Evolutionary conservation across 164 flowering plant species (phyloP).

Genomic region (Umbilicus rupestris): DNA sequence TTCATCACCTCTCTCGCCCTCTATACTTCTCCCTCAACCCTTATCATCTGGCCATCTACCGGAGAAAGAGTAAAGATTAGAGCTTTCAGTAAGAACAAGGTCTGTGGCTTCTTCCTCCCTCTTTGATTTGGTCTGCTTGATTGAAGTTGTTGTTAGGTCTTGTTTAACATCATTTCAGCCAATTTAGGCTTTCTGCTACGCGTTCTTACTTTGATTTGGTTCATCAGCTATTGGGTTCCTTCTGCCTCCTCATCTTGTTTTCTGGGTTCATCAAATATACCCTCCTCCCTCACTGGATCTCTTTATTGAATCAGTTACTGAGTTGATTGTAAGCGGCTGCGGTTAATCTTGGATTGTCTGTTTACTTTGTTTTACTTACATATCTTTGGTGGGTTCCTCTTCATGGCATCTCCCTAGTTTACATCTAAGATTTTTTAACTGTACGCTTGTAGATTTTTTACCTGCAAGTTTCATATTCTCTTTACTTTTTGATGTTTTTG

Average conservation of each 20-base stretch:
- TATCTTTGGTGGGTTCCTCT: slow-evolving; percentile 3
- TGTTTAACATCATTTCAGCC: background rate
- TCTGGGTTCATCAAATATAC: background rate
- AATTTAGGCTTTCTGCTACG: background rate
- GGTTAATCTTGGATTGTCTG: background rate
- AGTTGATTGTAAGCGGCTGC: background rate
- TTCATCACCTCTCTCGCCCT: background rate
- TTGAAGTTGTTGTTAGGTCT: background rate
- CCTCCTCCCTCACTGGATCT: background rate
- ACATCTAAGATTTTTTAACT: background rate
- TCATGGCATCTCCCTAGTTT: slow-evolving; percentile 4
- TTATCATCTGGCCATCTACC: background rate
- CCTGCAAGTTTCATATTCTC: background rate
- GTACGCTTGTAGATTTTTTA: background rate
- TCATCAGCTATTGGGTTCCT: background rate
- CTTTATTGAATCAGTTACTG: background rate
- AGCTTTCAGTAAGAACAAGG: background rate
- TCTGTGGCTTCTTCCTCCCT: background rate
- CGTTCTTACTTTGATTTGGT: background rate
- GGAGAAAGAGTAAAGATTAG: background rate
- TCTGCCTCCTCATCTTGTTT: background rate
- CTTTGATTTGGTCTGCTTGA: background rate
- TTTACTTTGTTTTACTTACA: background rate
- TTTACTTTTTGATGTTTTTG: background rate
- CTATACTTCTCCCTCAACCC: background rate